phyloP scores from a whole-genome alignment of 1,284 basidiomycete genomes.

The Tylopilus sp. region DNA sequence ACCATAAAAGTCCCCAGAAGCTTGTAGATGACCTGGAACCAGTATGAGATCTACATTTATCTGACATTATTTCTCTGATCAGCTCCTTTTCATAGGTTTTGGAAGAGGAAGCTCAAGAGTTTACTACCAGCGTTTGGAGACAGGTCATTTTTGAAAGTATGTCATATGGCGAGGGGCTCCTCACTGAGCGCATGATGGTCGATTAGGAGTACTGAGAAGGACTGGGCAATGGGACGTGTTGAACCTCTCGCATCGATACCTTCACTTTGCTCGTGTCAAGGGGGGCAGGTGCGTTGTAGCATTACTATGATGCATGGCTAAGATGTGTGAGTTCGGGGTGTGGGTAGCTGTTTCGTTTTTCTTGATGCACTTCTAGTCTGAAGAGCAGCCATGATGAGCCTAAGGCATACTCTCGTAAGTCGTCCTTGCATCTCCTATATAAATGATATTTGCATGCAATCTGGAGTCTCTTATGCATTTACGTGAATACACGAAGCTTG shows the following conservation, averaged over 20 bases:
- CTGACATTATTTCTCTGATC: slow-evolving; percentile 1
- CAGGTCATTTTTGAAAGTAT: slow-evolving; percentile 89
- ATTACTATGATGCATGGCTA: slow-evolving; percentile 28
- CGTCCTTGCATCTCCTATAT: slow-evolving; percentile 19
- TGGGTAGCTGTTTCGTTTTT: slow-evolving; percentile 19
- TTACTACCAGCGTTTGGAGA: slow-evolving; percentile 77
- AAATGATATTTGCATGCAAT: slow-evolving; percentile 32
- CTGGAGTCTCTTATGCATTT: slow-evolving; percentile 3
- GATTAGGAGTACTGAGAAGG: slow-evolving; percentile 41
- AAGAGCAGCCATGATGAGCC: slow-evolving; percentile 15
- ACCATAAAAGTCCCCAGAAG: slow-evolving; percentile 76
- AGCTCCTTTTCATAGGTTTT: slow-evolving; percentile 57
- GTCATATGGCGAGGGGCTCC: slow-evolving; percentile 79
- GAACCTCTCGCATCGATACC: slow-evolving; percentile 25
- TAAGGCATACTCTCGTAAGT: slow-evolving; percentile 32
- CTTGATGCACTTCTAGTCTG: slow-evolving; percentile 10
- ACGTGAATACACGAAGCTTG: not conserved
- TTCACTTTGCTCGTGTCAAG: slow-evolving; percentile 25
- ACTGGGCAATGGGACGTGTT: slow-evolving; percentile 13
- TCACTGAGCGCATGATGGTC: slow-evolving; percentile 74
- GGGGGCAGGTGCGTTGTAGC: slow-evolving; percentile 44
- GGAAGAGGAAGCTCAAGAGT: slow-evolving; percentile 80
- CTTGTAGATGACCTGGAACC: slow-evolving; percentile 84
- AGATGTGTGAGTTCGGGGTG: slow-evolving; percentile 26
- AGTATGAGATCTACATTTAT: slow-evolving; percentile 48